Evolutionary conservation across 805 yeast species (phyloP).

Genomic region (Sungouiozyma intestinalis): DNA sequence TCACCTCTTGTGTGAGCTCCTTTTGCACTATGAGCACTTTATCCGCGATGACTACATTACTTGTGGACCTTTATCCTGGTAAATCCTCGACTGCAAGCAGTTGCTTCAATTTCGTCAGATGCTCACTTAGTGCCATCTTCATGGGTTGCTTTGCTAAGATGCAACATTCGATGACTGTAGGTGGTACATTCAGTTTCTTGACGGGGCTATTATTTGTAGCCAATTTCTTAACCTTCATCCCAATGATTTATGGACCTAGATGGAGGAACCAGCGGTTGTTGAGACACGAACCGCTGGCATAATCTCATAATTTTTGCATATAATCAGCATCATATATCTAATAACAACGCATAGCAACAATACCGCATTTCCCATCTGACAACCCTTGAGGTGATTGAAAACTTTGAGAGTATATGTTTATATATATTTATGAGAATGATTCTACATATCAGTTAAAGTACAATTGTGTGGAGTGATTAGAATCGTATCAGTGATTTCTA

Average conservation of each 20-base stretch:
- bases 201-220: conserved; percentile 37
- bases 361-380: too few relatives aligned
- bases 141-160: conserved; percentile 58
- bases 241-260: conserved; percentile 29
- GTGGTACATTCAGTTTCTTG: conserved; percentile 67
- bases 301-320: not conserved
- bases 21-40: conserved; percentile 45
- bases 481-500: not conserved
- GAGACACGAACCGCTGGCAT: conserved; percentile 10
- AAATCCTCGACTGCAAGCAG: conserved; percentile 67
- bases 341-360: too few relatives aligned
- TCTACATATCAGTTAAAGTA: not conserved
- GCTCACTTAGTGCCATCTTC: conserved; percentile 57
- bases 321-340: not conserved
- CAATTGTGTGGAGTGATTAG: not conserved
- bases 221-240: conserved; percentile 23
- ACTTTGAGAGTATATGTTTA: not conserved
- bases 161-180: conserved; percentile 47
- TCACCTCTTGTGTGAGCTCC: conserved; percentile 49
- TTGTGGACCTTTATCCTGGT: conserved; percentile 64
- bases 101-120: conserved; percentile 59
- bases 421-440: not conserved
- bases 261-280: conserved; percentile 25
- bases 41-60: conserved; percentile 48
- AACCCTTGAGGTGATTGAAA: too few relatives aligned